Evolutionary conservation across 805 yeast species (phyloP).

Genomic region (Cyberlindnera mississippiensis): DNA sequence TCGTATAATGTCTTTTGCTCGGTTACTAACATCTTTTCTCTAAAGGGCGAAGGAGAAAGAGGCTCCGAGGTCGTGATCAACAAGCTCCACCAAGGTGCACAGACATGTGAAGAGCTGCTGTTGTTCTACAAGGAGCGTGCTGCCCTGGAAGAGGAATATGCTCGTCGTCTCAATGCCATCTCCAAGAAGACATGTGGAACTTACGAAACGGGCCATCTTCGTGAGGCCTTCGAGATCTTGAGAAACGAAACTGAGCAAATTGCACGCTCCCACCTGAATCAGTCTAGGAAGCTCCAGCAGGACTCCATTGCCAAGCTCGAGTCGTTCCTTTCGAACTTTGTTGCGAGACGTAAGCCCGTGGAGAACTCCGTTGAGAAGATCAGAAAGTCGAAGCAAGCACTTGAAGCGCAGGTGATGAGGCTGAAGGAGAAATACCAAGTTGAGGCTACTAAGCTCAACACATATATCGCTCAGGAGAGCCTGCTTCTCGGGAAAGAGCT

Average conservation of each 20-base stretch:
- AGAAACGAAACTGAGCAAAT: constrained; percentile 55
- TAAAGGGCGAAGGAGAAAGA: constrained; percentile 53
- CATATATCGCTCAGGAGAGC: constrained; percentile 56
- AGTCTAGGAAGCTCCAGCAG: constrained; percentile 45
- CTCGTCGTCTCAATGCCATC: constrained; percentile 49
- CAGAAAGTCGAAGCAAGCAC: constrained; percentile 40
- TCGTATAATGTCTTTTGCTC: neutral
- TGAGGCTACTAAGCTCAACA: constrained; percentile 56
- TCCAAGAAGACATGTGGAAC: constrained; percentile 50
- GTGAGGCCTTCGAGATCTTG: constrained; percentile 55
- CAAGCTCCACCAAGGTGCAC: constrained; percentile 55
- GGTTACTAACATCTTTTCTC: constrained; percentile 21
- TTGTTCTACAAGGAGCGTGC: constrained; percentile 51
- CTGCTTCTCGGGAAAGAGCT: constrained; percentile 73
- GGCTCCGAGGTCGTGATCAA: constrained; percentile 54
- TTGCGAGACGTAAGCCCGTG: constrained; percentile 50
- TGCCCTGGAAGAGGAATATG: constrained; percentile 70
- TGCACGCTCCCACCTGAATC: constrained; percentile 50
- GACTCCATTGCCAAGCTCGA: constrained; percentile 51
- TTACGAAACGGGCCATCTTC: constrained; percentile 56
- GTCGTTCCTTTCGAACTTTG: constrained; percentile 47
- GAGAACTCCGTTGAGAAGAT: constrained; percentile 56
- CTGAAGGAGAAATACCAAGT: constrained; percentile 48
- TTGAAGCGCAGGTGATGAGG: constrained; percentile 34
- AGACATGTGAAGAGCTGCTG: constrained; percentile 50